phyloP scores from a whole-genome alignment of 495 filamentous ascomycete genomes.

The Cenococcum geophilum region DNA sequence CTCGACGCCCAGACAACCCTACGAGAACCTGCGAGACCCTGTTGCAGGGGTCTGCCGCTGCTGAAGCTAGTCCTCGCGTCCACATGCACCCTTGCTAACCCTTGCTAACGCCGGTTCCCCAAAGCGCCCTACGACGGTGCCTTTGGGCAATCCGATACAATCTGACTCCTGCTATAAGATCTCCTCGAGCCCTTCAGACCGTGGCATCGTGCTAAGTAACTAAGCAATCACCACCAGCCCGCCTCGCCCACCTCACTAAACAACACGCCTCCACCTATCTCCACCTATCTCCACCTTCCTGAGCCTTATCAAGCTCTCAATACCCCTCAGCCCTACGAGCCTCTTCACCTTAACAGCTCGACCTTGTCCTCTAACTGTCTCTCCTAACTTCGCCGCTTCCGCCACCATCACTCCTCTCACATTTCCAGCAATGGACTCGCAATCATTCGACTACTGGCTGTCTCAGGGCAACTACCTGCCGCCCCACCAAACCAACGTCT shows the following conservation, averaged over 20 bases:
- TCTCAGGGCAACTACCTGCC: conserved; percentile 25
- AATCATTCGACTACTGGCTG: conserved; percentile 31
- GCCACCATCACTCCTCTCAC: conserved; percentile 11
- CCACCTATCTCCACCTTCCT: not conserved
- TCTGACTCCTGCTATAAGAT: conserved; percentile 1
- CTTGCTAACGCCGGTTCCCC: conserved; percentile 21
- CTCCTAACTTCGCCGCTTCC: conserved; percentile 11
- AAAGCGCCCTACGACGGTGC: conserved; percentile 15
- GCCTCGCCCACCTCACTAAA: no score
- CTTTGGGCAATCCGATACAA: conserved; percentile 11
- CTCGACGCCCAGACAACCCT: not conserved
- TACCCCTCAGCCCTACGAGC: not conserved
- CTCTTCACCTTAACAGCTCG: not conserved
- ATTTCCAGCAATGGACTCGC: conserved; percentile 26
- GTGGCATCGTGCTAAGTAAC: not conserved
- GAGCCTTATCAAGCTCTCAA: not conserved
- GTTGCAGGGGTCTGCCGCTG: not conserved
- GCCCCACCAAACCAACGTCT: conserved; percentile 28
- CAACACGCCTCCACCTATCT: not conserved
- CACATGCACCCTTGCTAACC: conserved; percentile 2
- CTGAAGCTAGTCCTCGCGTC: not conserved
- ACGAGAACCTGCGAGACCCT: not conserved
- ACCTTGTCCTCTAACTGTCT: not conserved
- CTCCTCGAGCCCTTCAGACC: not conserved
- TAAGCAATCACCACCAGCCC: not conserved